phyloP scores from a whole-genome alignment of 257 asterid species.

The Linaria vulgaris region DNA sequence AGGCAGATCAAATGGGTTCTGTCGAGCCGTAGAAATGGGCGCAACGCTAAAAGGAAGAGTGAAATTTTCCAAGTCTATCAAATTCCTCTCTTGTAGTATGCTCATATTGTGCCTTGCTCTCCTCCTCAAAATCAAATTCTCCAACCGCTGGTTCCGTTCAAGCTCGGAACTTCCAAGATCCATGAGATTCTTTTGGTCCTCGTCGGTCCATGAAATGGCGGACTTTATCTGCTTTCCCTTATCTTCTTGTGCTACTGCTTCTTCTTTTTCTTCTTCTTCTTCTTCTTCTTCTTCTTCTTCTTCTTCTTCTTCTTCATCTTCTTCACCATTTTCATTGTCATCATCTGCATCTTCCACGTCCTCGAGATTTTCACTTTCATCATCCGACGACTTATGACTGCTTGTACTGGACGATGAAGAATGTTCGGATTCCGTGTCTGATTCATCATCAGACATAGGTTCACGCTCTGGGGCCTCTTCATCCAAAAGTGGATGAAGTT shows the following conservation, averaged over 20 bases:
- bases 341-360: conserved; percentile 52
- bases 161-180: conserved; percentile 86
- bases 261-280: conserved; percentile 26
- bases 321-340: conserved; percentile 64
- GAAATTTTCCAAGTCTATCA: conserved; percentile 72
- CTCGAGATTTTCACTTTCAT: conserved; percentile 52
- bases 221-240: conserved; percentile 53
- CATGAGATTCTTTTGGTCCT: conserved; percentile 93
- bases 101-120: conserved; percentile 59
- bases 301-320: conserved; percentile 58
- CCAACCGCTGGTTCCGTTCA: conserved; percentile 83
- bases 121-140: conserved; percentile 78
- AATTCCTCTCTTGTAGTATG: conserved; percentile 56
- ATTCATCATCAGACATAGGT: conserved; percentile 45
- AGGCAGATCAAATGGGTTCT: conserved; percentile 67
- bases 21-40: conserved; percentile 63
- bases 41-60: conserved; percentile 65
- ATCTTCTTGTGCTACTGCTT: conserved; percentile 48
- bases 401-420: conserved; percentile 38
- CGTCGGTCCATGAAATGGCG: conserved; percentile 81
- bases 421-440: conserved; percentile 43
- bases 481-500: conserved; percentile 89
- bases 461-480: conserved; percentile 58
- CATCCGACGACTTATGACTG: conserved; percentile 54
- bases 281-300: no score